Evolutionary conservation across 78 protist species (phyloP), one percentile per base, ranked within the genome.

Genomic region (Ministeria vibrans): DNA sequence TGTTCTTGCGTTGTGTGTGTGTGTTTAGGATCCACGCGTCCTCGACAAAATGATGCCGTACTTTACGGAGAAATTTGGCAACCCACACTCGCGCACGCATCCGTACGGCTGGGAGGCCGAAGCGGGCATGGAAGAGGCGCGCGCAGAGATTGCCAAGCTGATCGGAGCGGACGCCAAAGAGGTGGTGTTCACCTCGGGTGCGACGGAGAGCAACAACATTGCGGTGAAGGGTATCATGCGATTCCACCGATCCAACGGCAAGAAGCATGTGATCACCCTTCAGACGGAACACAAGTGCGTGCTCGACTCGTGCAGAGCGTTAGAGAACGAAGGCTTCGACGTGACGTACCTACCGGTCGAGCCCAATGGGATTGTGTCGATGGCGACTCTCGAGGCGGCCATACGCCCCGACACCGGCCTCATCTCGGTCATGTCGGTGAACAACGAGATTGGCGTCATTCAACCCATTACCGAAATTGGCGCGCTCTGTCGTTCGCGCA

Each of bases 371-470:
- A 44, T 92, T n/a, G 71, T 95, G 13, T 90, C 87, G 72, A 55
- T 94, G 44, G 81, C 88, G 77, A 76, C 32, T 59, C 63, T 93
- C 39, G 75, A 85, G 75, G 84, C 77, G 0, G 88, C 95, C 36
- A 90, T 94, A 41, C 83, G 90, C n/a, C 87, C 83, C n/a, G 92
- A 96, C 49, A 97, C 99, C 0, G 85, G 74, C 5, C 85, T 97
- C 61, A 97, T 96, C 30, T 86, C 96, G 23, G 62, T 96, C 72
- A 97, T 97, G 99, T 84, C 91, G 22, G 97, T 94, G n/a, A 94
- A 97, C 91, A 97, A 97, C 84, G 99, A 97, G 80, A 96, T 97
- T 59, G 98, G 99, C 49, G 96, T 90, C 32, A 70, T 95, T 32
- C 98, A 96, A 75, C 97, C 97, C 13, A 1, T 96, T 28, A 80